Evolutionary conservation across 768 basidiomycete species (phyloP).

Genomic region (Boletus vinaceobasis): DNA sequence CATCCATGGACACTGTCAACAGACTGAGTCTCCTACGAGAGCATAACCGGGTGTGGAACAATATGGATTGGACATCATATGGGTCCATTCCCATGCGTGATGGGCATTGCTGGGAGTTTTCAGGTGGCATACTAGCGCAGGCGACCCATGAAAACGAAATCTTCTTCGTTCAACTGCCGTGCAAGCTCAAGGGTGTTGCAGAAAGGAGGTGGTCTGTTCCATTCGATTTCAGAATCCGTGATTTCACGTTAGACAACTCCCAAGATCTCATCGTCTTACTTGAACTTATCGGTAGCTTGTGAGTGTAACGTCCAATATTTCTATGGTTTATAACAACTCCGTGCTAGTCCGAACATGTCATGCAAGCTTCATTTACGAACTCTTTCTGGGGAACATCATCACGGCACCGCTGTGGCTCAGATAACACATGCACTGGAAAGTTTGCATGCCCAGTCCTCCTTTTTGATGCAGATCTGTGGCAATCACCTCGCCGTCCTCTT

Average conservation of each 20-base stretch:
- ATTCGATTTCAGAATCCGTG: slow-evolving; percentile 29
- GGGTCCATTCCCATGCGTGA: slow-evolving; percentile 12
- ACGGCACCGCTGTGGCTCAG: slow-evolving; percentile 10
- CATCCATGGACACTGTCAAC: slow-evolving; percentile 16
- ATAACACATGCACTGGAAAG: slow-evolving; percentile 10
- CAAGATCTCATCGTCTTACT: slow-evolving; percentile 35
- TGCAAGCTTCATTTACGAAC: slow-evolving; percentile 30
- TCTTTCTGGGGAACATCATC: slow-evolving; percentile 30
- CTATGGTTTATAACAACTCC: background rate
- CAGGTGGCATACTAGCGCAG: slow-evolving; percentile 34
- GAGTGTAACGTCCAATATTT: slow-evolving; percentile 2
- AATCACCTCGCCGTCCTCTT: slow-evolving; percentile 29
- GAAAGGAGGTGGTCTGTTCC: slow-evolving; percentile 27
- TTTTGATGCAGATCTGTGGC: slow-evolving; percentile 33
- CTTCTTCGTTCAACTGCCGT: slow-evolving; percentile 29
- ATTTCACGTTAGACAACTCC: slow-evolving; percentile 37
- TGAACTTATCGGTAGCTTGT: slow-evolving; percentile 21
- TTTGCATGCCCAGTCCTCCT: slow-evolving; percentile 8
- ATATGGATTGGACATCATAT: slow-evolving; percentile 20
- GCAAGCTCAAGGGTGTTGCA: slow-evolving; percentile 26
- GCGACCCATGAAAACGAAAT: slow-evolving; percentile 18
- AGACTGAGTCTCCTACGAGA: slow-evolving; percentile 27
- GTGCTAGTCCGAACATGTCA: slow-evolving; percentile 13
- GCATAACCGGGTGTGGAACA: slow-evolving; percentile 30
- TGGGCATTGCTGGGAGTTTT: slow-evolving; percentile 33